A percentile compares a stretch with the other conserved stretches of the same genome.
These are phyloP conservation scores for Cantharellus anzutake DNA, from an alignment of 768 basidiomycete species.

Conservation along the genomic window DNA sequence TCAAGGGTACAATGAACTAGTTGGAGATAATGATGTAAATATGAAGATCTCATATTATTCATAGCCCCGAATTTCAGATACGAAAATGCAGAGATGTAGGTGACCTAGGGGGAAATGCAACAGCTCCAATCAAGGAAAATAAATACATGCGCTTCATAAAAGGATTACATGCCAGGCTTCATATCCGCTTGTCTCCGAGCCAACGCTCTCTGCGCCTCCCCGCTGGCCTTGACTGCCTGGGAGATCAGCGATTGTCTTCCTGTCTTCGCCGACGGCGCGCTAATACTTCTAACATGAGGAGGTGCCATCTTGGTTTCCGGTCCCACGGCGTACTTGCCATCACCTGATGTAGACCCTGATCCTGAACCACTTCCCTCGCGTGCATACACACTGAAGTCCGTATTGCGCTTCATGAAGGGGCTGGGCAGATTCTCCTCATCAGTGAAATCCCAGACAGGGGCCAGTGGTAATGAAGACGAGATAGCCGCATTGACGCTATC, in stretches of 20 bases:
- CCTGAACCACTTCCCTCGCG: background rate
- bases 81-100: no score
- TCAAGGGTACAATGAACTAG: conserved; percentile 51
- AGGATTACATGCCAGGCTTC: background rate
- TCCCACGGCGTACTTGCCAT: background rate
- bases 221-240: background rate
- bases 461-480: conserved; percentile 6
- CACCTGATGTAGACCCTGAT: background rate
- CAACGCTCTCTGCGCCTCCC: background rate
- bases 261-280: conserved; percentile 12
- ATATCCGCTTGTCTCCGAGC: background rate
- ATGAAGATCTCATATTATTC: background rate
- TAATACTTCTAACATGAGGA: background rate
- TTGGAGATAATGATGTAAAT: background rate
- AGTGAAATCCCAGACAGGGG: conserved; percentile 42
- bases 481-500: background rate
- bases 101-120: no score
- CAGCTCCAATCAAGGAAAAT: background rate
- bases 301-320: background rate
- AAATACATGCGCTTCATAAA: background rate
- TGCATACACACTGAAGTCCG: background rate
- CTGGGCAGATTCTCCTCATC: conserved; percentile 78
- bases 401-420: conserved; percentile 42
- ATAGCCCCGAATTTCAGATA: background rate
- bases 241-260: background rate